A percentile compares a stretch with the other conserved stretches of the same genome.
Conservation (phyloP, 164 flowering plant genomes). For the Vitis labrusca region DNA sequence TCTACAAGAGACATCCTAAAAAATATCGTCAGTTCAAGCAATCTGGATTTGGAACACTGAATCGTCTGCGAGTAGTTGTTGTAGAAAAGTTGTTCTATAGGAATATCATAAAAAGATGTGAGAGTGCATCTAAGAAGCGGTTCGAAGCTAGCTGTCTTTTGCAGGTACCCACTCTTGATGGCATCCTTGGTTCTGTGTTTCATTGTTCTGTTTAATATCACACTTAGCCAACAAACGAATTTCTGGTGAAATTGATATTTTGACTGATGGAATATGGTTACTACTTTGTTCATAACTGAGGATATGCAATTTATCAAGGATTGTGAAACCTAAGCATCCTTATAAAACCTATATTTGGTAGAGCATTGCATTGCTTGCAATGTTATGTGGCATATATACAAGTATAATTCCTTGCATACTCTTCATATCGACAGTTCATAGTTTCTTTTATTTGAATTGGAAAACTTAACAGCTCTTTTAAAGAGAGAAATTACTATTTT, state of each 20-base stretch:
- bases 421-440: no score
- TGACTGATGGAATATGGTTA: neutral
- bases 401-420: no score
- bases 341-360: neutral
- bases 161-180: slow-evolving; percentile 45
- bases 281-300: neutral
- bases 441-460: no score
- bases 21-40: slow-evolving; percentile 56
- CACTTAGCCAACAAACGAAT: neutral
- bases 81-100: slow-evolving; percentile 71
- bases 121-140: slow-evolving; percentile 48
- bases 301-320: neutral
- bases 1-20: slow-evolving; percentile 51
- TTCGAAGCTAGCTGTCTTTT: slow-evolving; percentile 67
- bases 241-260: neutral
- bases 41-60: slow-evolving; percentile 40
- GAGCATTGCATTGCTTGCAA: neutral
- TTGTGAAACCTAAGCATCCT: neutral
- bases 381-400: no score
- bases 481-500: neutral
- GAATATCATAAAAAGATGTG: slow-evolving; percentile 54
- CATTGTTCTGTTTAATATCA: neutral
- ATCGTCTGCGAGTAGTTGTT: slow-evolving; percentile 47
- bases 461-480: no score
- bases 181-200: slow-evolving; percentile 4